Percentiles rank a stretch among this genome's conserved stretches.
Evolutionary conservation across 148 eudicot genomes (phyloP).

Genomic region (Amaranthus palmeri): DNA sequence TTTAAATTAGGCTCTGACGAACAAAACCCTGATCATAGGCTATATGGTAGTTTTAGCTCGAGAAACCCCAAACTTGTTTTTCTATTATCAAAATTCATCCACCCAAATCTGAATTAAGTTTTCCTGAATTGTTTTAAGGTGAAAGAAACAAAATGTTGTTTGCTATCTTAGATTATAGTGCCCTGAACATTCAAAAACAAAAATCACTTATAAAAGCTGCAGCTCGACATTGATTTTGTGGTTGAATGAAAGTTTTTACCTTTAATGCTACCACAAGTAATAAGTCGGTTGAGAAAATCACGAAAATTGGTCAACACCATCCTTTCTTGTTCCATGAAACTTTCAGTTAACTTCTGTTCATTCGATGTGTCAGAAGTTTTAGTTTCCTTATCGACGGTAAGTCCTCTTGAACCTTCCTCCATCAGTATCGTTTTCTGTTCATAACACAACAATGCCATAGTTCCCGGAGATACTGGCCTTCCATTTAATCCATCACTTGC

Average conservation of each 20-base stretch:
- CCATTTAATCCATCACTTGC: slow-evolving; percentile 28
- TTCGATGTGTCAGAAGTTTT: slow-evolving; percentile 15
- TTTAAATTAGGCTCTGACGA: no score
- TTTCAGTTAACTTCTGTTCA: slow-evolving; percentile 19
- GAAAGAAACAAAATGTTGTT: no score
- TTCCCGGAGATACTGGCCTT: slow-evolving; percentile 60
- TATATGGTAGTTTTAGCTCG: no score
- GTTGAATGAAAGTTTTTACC: slow-evolving; percentile 26
- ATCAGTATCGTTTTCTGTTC: slow-evolving; percentile 43
- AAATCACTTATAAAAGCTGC: background rate
- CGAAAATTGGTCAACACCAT: slow-evolving; percentile 41
- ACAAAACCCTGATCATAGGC: no score
- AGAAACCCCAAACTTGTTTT: no score
- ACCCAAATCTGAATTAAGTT: no score
- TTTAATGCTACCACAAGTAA: slow-evolving; percentile 46
- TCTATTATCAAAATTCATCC: no score
- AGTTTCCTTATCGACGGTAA: slow-evolving; percentile 8
- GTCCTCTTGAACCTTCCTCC: slow-evolving; percentile 27
- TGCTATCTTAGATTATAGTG: no score
- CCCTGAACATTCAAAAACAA: no score
- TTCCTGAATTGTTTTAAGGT: no score
- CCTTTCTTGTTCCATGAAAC: slow-evolving; percentile 52
- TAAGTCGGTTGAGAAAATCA: slow-evolving; percentile 42
- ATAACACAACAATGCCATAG: slow-evolving; percentile 64
- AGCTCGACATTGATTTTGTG: background rate